Percentiles rank a stretch among this genome's conserved stretches.
Conservation (phyloP, 1,284 basidiomycete genomes). For the Chiua sp. region DNA sequence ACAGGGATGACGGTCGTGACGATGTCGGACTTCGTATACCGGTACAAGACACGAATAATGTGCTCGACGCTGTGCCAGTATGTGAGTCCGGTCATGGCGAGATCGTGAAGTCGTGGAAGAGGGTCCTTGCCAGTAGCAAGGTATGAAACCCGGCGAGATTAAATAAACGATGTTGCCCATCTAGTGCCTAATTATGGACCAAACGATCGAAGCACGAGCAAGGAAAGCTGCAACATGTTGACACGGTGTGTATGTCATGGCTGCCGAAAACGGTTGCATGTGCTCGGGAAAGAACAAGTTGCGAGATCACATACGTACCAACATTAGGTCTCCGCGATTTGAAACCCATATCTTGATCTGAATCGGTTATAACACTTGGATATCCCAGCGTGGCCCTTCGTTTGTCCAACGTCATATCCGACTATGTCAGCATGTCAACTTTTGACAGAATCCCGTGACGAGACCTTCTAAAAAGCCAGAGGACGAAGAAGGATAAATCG, state of each 20-base stretch:
- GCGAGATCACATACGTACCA: constrained; percentile 2
- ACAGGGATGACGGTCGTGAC: constrained; percentile 46
- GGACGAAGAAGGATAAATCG: neutral
- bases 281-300: constrained; percentile 10
- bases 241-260: constrained; percentile 15
- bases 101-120: constrained; percentile 27
- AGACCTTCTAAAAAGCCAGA: neutral
- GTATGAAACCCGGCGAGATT: constrained; percentile 11
- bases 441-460: neutral
- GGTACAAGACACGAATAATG: constrained; percentile 25
- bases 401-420: constrained; percentile 6
- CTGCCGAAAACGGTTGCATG: constrained; percentile 8
- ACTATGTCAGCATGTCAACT: neutral
- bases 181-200: constrained; percentile 7
- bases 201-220: constrained; percentile 12
- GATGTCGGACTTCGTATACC: constrained; percentile 48
- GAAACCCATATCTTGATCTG: neutral
- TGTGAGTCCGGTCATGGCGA: constrained; percentile 21
- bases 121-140: neutral
- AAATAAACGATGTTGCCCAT: constrained; percentile 23
- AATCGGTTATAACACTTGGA: neutral
- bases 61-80: constrained; percentile 15
- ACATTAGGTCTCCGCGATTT: constrained; percentile 9
- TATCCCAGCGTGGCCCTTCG: neutral
- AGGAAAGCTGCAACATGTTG: constrained; percentile 3